These are phyloP conservation scores for Thraustochytrium aureum DNA, from an alignment of 352 stramenopile species.

Conservation along the genomic window DNA sequence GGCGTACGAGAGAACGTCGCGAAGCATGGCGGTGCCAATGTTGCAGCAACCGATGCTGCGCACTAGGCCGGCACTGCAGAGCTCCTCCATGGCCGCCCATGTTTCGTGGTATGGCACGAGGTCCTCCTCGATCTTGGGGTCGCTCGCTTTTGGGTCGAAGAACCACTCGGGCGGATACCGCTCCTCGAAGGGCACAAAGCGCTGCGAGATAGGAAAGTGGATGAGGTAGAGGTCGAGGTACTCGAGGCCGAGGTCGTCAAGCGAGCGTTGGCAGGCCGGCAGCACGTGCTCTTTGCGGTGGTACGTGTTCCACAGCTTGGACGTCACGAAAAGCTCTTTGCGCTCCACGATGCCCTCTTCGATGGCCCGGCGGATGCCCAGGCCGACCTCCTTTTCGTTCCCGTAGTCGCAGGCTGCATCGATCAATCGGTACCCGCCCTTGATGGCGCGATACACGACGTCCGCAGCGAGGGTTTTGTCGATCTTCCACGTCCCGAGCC, in stretches of 20 bases:
- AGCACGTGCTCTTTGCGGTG: slow-evolving; percentile 59
- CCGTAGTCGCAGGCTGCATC: slow-evolving; percentile 67
- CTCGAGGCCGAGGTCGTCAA: slow-evolving; percentile 59
- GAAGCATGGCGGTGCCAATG: slow-evolving; percentile 61
- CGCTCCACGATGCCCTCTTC: slow-evolving; percentile 66
- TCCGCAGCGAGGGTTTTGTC: neutral
- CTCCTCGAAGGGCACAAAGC: slow-evolving; percentile 52
- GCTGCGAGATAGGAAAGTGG: slow-evolving; percentile 56
- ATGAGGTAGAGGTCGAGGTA: slow-evolving; percentile 65
- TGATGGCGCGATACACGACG: neutral
- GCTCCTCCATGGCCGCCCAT: slow-evolving; percentile 70
- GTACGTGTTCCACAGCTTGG: slow-evolving; percentile 69
- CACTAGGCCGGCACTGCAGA: slow-evolving; percentile 56
- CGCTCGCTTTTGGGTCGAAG: slow-evolving; percentile 6
- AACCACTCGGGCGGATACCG: slow-evolving; percentile 53
- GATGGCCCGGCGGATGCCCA: slow-evolving; percentile 61
- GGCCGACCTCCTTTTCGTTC: slow-evolving; percentile 67
- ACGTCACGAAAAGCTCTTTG: slow-evolving; percentile 75
- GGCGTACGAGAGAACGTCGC: slow-evolving; percentile 60
- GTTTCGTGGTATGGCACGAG: slow-evolving; percentile 59
- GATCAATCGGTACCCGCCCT: slow-evolving; percentile 65
- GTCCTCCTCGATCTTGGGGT: slow-evolving; percentile 45
- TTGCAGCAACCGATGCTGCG: slow-evolving; percentile 67
- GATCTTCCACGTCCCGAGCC: neutral
- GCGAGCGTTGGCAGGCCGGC: slow-evolving; percentile 44